Evolutionary conservation across 2,329 filamentous ascomycete genomes (phyloP).

Genomic region (Xylaria sp.): DNA sequence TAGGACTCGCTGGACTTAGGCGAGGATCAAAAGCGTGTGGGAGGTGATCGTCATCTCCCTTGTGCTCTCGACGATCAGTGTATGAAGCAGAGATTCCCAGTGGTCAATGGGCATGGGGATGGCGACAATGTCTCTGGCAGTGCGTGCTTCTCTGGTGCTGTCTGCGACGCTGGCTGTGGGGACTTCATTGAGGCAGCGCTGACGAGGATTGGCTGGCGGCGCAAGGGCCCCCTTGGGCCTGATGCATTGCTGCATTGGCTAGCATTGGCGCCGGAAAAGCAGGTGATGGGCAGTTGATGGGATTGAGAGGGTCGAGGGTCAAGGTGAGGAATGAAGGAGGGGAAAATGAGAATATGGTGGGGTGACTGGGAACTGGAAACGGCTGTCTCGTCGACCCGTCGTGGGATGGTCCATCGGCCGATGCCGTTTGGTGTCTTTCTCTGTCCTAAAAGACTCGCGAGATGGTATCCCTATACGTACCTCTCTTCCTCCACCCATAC

Average conservation of each 20-base stretch:
- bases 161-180: conserved; percentile 39
- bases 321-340: not conserved
- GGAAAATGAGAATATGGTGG: conserved; percentile 18
- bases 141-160: not conserved
- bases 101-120: conserved; percentile 35
- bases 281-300: conserved; percentile 27
- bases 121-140: conserved; percentile 24
- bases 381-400: conserved; percentile 21
- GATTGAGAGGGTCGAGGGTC: not conserved
- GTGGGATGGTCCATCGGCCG: conserved; percentile 37
- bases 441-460: not conserved
- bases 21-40: conserved; percentile 33
- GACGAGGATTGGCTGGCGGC: conserved; percentile 39
- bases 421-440: conserved; percentile 38
- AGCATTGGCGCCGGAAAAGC: conserved; percentile 36
- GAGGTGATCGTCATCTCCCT: conserved; percentile 25
- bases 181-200: conserved; percentile 20
- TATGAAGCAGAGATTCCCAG: conserved; percentile 31
- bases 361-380: conserved; percentile 29
- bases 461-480: too few species aligned
- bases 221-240: conserved; percentile 15
- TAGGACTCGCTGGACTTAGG: conserved; percentile 32
- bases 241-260: conserved; percentile 22
- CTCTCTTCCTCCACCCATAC: too few species aligned
- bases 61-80: conserved; percentile 41